Conservation (phyloP, 2,329 filamentous ascomycete genomes). For the Bipolaris bicolor region DNA sequence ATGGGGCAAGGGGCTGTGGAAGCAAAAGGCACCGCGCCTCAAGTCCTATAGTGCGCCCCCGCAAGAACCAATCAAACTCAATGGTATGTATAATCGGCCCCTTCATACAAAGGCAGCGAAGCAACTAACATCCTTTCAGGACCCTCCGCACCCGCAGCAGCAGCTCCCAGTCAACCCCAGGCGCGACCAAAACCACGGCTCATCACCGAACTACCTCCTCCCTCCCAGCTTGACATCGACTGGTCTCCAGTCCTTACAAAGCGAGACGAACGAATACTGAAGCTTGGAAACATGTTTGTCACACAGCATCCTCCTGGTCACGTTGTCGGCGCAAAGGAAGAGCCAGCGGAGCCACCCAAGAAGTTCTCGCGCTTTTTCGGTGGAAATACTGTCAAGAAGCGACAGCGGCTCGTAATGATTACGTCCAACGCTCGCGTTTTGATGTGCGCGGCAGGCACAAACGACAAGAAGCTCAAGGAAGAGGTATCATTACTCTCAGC, state of each 20-base stretch:
- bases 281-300: constrained; percentile 89
- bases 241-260: constrained; percentile 95
- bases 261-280: constrained; percentile 91
- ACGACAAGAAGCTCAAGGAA: constrained; percentile 93
- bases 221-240: constrained; percentile 56
- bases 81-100: constrained; percentile 50
- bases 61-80: constrained; percentile 67
- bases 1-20: constrained; percentile 88
- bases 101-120: constrained; percentile 11
- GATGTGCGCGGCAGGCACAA: constrained; percentile 86
- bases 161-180: constrained; percentile 27
- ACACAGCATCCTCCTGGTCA: constrained; percentile 78
- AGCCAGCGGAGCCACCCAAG: constrained; percentile 68
- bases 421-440: constrained; percentile 91
- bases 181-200: constrained; percentile 69
- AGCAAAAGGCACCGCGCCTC: constrained; percentile 83
- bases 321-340: constrained; percentile 73
- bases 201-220: constrained; percentile 89
- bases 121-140: constrained; percentile 33
- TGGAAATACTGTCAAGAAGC: constrained; percentile 87
- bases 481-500: constrained; percentile 83
- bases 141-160: constrained; percentile 35
- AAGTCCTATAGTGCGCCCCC: constrained; percentile 81
- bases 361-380: constrained; percentile 95
- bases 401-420: constrained; percentile 91